Base-by-base conservation (phyloP, 495 filamentous ascomycete species). In the Tuber borchii region DNA sequence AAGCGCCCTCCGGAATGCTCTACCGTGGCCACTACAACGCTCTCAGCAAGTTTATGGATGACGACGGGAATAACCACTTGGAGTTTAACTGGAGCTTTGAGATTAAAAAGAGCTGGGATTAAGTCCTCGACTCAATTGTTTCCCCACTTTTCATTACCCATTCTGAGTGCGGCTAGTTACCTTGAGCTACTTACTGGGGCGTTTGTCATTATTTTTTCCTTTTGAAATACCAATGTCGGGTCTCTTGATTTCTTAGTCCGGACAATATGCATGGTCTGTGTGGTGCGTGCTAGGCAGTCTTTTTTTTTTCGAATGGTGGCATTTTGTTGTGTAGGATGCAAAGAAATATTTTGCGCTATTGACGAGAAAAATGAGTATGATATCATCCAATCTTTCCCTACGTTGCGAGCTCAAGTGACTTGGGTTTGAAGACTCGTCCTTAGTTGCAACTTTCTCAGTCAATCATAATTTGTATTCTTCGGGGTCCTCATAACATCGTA, bases 11-110 rank as follows among this genome's bases (percentile, higher is more conserved):
- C 22, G 95, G 94, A 83, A 93, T 97, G 90, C 81, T 97, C 14
- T 91, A 88, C 74, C 90, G 95, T 70, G 96, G 93, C 71, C 87
- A 91, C 84, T 99, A 98, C 87, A 89, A 91, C 70, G 95, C 93
- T 31, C 85, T 88, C 71, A 95, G 92, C 72, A 92, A 88, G 84
- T 98, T 99, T 85, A 86, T 95, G 73, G 95, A 99, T 83, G 95
- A 99, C 77, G 95, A 99, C 85, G 87, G 92, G 77, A 88, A 93
- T 83, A 89, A 87, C 44, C 93, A 98, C 84, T 87, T 99, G 56
- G 85, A 90, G 80, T 98, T 99, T 85, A 90, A 94, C 74, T 99
- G 95, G 95, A 87, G 89, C 71, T 97, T 99, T 80, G 91, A 97
- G 79, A 97, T 99, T 82, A 88, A 89, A 84, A 99, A 97, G 87